Conservation (phyloP, 805 yeast genomes). For the Millerozyma acaciae region DNA sequence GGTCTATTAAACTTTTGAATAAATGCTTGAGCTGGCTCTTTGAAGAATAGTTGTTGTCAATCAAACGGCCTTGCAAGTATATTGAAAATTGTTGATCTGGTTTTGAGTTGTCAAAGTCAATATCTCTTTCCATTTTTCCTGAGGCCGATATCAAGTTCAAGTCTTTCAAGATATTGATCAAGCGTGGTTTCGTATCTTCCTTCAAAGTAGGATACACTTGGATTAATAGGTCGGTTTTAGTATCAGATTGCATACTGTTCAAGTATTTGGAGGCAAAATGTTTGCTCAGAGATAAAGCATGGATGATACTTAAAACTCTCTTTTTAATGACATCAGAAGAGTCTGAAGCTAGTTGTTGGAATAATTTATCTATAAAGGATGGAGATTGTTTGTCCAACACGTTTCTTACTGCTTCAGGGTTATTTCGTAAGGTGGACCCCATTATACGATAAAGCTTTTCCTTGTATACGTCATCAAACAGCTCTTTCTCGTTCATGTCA, state of each 20-base stretch:
- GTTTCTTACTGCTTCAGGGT: conserved; percentile 53
- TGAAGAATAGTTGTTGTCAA: conserved; percentile 12
- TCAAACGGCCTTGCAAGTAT: conserved; percentile 33
- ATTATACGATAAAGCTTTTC: conserved; percentile 60
- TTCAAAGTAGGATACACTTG: conserved; percentile 25
- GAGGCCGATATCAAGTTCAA: conserved; percentile 14
- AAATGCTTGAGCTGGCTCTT: conserved; percentile 42
- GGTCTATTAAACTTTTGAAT: conserved; percentile 29
- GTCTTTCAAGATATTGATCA: conserved; percentile 47
- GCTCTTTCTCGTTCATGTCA: not conserved
- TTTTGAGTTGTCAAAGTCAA: conserved; percentile 8
- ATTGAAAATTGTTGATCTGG: conserved; percentile 32
- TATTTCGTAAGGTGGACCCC: conserved; percentile 70
- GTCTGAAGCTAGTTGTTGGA: conserved; percentile 14
- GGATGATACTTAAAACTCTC: conserved; percentile 50
- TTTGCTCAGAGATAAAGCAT: conserved; percentile 38
- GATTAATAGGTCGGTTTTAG: conserved; percentile 14
- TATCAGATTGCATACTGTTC: conserved; percentile 9
- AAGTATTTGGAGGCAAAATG: conserved; percentile 29
- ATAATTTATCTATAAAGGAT: conserved; percentile 17
- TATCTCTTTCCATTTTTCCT: not conserved
- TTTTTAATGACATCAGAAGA: conserved; percentile 36
- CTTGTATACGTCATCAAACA: conserved; percentile 22
- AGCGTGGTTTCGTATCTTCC: conserved; percentile 31
- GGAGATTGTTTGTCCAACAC: conserved; percentile 21